Evolutionary conservation across 148 eudicot species (phyloP), one percentile per base, ranked within the genome.

Genomic region (Rhododendron ferrugineum): DNA sequence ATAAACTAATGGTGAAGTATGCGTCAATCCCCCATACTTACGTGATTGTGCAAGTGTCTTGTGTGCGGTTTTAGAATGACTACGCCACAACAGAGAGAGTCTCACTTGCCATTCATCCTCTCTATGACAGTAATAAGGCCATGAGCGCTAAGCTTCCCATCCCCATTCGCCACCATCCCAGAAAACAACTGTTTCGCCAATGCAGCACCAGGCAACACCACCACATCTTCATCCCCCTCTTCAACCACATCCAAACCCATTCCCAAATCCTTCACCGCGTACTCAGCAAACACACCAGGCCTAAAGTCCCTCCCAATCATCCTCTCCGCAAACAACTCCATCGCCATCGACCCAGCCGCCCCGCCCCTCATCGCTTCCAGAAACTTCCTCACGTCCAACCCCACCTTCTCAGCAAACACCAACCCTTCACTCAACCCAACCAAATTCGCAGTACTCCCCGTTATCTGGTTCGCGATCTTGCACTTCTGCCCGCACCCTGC

Each of bases 231-330:
- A 77, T 86, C 89, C 18, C 84, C 87, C 54, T 84, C 93, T 44
- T 85, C 94, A 76, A 84, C 94, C 78, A 90, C 91, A 88, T 96
- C 90, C 49, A 93, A 89, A 42, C 93, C 98, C 98, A 94, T 93
- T 18, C 98, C 98, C 95, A 96, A 88, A 56, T 96, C 98, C 90
- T 96, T 96, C 81, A 96, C 94, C 94, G 94, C 93, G 56, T 96
- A 96, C 91, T 96, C 95, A 11, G 92, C 93, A 88, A 96, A 93
- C 81, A 94, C 98, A 52, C 98, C 98, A 0, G 98, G 91, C 87
- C 74, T 89, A 83, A 92, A 96, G 81, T 96, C 98, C 90, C 91
- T 91, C 54, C 76, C 91, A 30, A 96, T 87, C 92, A 96, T 94
- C 89, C 98, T 90, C 78, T 88, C 79, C 46, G 98, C 98, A 85